phyloP scores from a whole-genome alignment of 306 rosid genomes.

The Macrotyloma uniflorum region DNA sequence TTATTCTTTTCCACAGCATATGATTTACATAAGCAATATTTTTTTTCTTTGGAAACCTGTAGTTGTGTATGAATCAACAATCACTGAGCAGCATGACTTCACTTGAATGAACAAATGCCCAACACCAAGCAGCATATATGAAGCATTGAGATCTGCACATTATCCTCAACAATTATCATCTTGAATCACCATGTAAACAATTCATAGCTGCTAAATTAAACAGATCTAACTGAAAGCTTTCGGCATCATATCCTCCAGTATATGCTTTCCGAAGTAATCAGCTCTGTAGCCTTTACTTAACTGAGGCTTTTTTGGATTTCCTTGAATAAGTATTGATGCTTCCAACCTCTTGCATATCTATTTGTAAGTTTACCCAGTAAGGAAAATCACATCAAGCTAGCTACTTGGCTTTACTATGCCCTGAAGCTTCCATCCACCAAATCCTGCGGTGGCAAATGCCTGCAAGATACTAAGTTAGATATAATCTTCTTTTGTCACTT shows the following conservation, averaged over 20 bases:
- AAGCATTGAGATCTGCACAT: constrained; percentile 20
- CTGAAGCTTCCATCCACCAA: constrained; percentile 97
- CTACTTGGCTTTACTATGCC: constrained; percentile 85
- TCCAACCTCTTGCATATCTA: constrained; percentile 31
- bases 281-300: constrained; percentile 1
- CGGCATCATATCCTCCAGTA: constrained; percentile 25
- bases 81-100: constrained; percentile 36
- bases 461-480: constrained; percentile 48
- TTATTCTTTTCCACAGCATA: background rate
- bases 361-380: background rate
- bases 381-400: constrained; percentile 36
- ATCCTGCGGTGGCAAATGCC: constrained; percentile 92
- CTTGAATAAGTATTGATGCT: constrained; percentile 25
- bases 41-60: constrained; percentile 23
- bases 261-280: constrained; percentile 16
- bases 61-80: constrained; percentile 15
- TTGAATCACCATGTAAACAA: constrained; percentile 37
- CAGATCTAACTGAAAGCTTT: constrained; percentile 7
- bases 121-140: constrained; percentile 23
- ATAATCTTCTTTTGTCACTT: background rate
- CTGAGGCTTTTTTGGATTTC: constrained; percentile 8
- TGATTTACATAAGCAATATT: constrained; percentile 24
- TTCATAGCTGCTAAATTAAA: constrained; percentile 37
- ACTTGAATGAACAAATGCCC: constrained; percentile 39
- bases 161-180: constrained; percentile 33